Conservation (phyloP, 352 stramenopile genomes). For the Globisporangium parvum region DNA sequence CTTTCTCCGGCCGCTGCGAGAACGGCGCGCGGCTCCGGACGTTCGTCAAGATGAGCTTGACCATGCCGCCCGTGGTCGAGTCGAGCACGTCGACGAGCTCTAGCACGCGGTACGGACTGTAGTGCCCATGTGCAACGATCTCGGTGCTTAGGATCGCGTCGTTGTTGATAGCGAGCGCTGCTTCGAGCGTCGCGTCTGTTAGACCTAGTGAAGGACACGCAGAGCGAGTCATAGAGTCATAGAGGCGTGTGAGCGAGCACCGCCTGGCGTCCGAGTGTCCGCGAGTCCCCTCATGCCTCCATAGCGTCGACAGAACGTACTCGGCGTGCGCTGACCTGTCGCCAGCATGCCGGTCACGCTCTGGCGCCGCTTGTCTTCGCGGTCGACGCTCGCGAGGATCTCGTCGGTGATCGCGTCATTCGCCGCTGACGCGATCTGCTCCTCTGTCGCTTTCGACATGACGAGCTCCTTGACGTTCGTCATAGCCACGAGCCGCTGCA, state of each 20-base stretch:
- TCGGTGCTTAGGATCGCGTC: background rate
- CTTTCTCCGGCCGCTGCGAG: slow-evolving; percentile 19
- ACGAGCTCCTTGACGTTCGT: slow-evolving; percentile 56
- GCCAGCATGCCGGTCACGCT: slow-evolving; percentile 16
- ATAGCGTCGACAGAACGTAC: background rate
- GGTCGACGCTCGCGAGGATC: slow-evolving; percentile 56
- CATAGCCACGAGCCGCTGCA: slow-evolving; percentile 46
- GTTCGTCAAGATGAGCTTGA: slow-evolving; percentile 68
- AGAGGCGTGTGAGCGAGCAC: too few species aligned
- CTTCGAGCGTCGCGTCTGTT: background rate
- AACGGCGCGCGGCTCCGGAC: slow-evolving; percentile 46
- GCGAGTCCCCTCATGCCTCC: too few species aligned
- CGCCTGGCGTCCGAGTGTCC: background rate
- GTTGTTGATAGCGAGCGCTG: background rate
- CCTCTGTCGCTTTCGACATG: slow-evolving; percentile 54
- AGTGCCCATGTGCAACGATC: slow-evolving; percentile 15
- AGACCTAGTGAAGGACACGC: background rate
- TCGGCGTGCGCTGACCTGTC: slow-evolving; percentile 3
- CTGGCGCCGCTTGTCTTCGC: slow-evolving; percentile 40
- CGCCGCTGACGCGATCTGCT: slow-evolving; percentile 60
- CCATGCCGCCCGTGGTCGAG: slow-evolving; percentile 66
- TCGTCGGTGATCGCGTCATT: slow-evolving; percentile 74
- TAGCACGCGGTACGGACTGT: slow-evolving; percentile 57
- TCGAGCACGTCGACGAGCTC: slow-evolving; percentile 75
- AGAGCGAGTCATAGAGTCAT: background rate